Base-by-base conservation (phyloP, 768 basidiomycete genomes). In the Sporobolomyces roseus region DNA sequence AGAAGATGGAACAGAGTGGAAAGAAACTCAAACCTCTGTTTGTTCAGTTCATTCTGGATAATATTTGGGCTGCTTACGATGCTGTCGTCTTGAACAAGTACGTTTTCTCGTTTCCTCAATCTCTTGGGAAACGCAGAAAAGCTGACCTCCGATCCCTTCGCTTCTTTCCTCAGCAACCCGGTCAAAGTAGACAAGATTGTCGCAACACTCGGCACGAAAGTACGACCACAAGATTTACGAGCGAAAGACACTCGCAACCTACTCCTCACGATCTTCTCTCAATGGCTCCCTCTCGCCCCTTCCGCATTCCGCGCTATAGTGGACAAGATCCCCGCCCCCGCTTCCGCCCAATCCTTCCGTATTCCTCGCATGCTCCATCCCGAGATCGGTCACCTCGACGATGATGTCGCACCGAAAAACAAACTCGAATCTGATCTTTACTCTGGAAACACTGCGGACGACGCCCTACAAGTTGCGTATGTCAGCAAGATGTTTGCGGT, bases 401-500 rank as follows among this genome's bases (percentile, higher is more conserved):
- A 87, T 70, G 75, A 82, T 16, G 83, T 81, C 2, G 76, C 86
- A 19, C 78, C 82, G 45, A 86, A 92, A 12, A 89, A 87, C 77
- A 87, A 87, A 74, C 81, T 94, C n/a, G 93, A 99, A 76, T 80
- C 82, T 68, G 89, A 90, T 67, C 80, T 98, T 21, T 97, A 87
- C 79, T 78, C 83, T 0, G 90, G 92, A 49, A 85, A 85, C 61
- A 83, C 84, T 2, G 81, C 75, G 2, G 71, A 83, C 2, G 81
- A 82, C 9, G 86, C 88, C 0, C 85, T 80, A 64, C 82, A 92
- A 17, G 85, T 87, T 21, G 94, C 88, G 9, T 96, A 93, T 78
- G 89, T 97, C 53, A 94, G 91, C 83, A 99, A 98, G 79, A 99
- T 98, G 94, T 97, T 98, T 76, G 92, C 93, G 1, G 88, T 97